Conservation (phyloP, 306 rosid genomes). For the Rubus idaeus region DNA sequence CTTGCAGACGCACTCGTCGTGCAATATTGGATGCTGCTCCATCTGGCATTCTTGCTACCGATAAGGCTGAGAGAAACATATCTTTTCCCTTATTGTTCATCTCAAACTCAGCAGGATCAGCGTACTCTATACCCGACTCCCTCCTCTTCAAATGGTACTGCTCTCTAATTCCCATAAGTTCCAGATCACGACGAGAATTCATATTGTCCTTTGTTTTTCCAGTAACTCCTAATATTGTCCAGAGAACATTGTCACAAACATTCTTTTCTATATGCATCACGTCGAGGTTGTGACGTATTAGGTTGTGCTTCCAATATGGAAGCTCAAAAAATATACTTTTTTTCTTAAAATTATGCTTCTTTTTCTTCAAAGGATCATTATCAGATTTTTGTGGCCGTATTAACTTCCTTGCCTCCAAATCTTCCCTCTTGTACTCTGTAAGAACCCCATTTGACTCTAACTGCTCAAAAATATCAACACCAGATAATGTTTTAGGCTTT, state of each 20-base stretch:
- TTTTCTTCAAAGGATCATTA: neutral
- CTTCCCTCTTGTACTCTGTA: neutral
- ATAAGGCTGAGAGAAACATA: neutral
- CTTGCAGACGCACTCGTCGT: neutral
- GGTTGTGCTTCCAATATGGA: neutral
- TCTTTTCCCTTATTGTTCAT: neutral
- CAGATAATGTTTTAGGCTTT: neutral
- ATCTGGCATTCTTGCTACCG: neutral
- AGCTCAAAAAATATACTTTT: neutral
- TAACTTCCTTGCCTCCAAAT: neutral
- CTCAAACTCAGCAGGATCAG: neutral
- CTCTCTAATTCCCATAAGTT: neutral
- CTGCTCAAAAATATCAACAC: neutral
- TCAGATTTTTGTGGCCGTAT: neutral
- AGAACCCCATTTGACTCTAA: neutral
- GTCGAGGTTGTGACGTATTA: neutral
- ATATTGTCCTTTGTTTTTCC: constrained; percentile 9
- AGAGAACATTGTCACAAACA: constrained; percentile 2
- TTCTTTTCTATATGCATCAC: constrained; percentile 17
- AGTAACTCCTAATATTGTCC: constrained; percentile 1
- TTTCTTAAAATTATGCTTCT: neutral
- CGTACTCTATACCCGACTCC: neutral
- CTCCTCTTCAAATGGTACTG: neutral
- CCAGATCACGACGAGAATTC: neutral
- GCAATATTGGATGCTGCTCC: neutral